Conservation (phyloP, 768 basidiomycete species). For the Clitopilus passeckerianus region DNA sequence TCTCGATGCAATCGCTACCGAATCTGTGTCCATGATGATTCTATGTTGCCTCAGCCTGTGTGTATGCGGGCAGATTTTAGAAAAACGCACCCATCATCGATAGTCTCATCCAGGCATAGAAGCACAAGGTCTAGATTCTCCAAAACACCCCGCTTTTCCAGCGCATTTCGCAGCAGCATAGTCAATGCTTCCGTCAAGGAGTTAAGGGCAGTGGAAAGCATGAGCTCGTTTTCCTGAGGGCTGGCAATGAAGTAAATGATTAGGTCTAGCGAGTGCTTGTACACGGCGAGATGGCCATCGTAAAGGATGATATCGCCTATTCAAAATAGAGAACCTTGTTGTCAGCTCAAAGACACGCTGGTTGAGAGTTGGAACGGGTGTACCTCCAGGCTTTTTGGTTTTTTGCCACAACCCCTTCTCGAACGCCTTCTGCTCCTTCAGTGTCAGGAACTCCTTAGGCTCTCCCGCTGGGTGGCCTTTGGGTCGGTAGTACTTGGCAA, state of each 20-base stretch:
- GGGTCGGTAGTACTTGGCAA: slow-evolving; percentile 94
- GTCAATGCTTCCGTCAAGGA: slow-evolving; percentile 85
- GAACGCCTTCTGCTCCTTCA: slow-evolving; percentile 93
- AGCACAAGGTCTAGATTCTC: slow-evolving; percentile 94
- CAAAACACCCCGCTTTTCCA: slow-evolving; percentile 91
- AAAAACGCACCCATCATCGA: slow-evolving; percentile 88
- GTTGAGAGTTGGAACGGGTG: slow-evolving; percentile 10
- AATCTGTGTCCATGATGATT: slow-evolving; percentile 95
- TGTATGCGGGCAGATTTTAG: neutral
- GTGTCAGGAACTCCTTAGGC: slow-evolving; percentile 53
- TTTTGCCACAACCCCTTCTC: slow-evolving; percentile 96
- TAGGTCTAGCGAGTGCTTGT: slow-evolving; percentile 93
- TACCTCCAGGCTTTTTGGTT: slow-evolving; percentile 91
- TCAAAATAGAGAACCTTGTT: neutral
- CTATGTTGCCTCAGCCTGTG: slow-evolving; percentile 32
- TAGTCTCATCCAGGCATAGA: slow-evolving; percentile 91
- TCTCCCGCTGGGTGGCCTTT: slow-evolving; percentile 59
- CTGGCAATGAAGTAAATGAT: slow-evolving; percentile 91
- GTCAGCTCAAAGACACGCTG: neutral
- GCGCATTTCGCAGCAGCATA: slow-evolving; percentile 82
- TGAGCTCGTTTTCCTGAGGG: slow-evolving; percentile 89
- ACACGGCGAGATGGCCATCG: slow-evolving; percentile 86
- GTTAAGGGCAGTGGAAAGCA: slow-evolving; percentile 81
- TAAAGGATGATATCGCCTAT: slow-evolving; percentile 91
- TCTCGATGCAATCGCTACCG: slow-evolving; percentile 90